phyloP scores from a whole-genome alignment of 2,329 filamentous ascomycete genomes.

The Drechslerella coelobrocha region DNA sequence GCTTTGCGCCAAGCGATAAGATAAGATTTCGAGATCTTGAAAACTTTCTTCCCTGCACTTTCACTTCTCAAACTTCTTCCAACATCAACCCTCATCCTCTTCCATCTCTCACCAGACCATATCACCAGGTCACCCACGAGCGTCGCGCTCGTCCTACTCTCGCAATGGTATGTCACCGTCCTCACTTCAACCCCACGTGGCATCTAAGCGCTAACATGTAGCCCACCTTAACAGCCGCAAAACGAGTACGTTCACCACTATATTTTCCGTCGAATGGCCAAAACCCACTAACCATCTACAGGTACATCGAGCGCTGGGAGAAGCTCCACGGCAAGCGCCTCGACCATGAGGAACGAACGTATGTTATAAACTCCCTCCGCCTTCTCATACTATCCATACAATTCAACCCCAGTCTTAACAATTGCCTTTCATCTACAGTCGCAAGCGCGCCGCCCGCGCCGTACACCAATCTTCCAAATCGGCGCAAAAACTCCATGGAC shows the following conservation, averaged over 20 bases:
- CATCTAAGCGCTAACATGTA: slow-evolving; percentile 16
- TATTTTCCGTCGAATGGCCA: not conserved
- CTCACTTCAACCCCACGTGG: not conserved
- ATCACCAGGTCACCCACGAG: slow-evolving; percentile 16
- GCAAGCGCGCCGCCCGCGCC: slow-evolving; percentile 87
- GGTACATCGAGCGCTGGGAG: slow-evolving; percentile 76
- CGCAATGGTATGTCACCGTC: slow-evolving; percentile 33
- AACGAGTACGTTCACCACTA: slow-evolving; percentile 67
- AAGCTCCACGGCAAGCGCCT: slow-evolving; percentile 69
- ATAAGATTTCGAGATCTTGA: slow-evolving; percentile 36
- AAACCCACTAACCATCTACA: slow-evolving; percentile 47
- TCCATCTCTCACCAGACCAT: slow-evolving; percentile 5
- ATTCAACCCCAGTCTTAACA: slow-evolving; percentile 2
- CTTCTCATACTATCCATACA: not conserved
- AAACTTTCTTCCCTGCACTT: slow-evolving; percentile 24
- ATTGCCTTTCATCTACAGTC: slow-evolving; percentile 58
- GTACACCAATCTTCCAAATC: slow-evolving; percentile 85
- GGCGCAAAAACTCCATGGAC: slow-evolving; percentile 89
- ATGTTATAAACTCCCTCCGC: slow-evolving; percentile 1
- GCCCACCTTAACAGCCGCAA: slow-evolving; percentile 68
- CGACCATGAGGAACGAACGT: slow-evolving; percentile 81
- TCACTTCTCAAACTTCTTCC: slow-evolving; percentile 9
- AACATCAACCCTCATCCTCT: slow-evolving; percentile 3
- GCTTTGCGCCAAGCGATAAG: slow-evolving; percentile 40
- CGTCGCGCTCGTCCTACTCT: slow-evolving; percentile 18